phyloP scores from a whole-genome alignment of 2,329 filamentous ascomycete species.

The Pyrenochaeta sp. region DNA sequence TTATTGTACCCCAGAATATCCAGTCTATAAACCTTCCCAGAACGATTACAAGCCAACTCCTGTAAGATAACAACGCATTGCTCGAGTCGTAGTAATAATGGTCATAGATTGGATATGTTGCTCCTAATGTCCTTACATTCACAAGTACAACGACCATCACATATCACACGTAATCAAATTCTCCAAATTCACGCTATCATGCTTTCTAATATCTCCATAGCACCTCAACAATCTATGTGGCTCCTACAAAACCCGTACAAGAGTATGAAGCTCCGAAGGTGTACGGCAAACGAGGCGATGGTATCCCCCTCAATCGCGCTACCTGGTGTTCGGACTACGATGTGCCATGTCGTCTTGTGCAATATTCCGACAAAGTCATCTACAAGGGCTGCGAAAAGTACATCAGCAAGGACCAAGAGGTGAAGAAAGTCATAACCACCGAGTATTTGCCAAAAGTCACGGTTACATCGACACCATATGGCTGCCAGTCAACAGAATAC shows the following conservation, averaged over 20 bases:
- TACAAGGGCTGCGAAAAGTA: conserved; percentile 19
- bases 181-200: neutral
- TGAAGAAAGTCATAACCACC: neutral
- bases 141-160: conserved; percentile 6
- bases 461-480: too few relatives aligned
- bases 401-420: neutral
- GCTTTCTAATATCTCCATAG: neutral
- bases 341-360: conserved; percentile 20
- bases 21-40: too few relatives aligned
- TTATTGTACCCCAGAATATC: neutral
- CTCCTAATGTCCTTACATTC: neutral
- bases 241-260: neutral
- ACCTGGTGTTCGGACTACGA: conserved; percentile 16
- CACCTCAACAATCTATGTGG: conserved; percentile 5
- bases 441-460: conserved; percentile 9
- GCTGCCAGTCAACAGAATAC: too few relatives aligned
- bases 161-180: conserved; percentile 2
- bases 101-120: too few relatives aligned
- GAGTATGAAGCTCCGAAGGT: neutral
- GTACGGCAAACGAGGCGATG: neutral
- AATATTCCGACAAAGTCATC: conserved; percentile 13
- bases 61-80: too few relatives aligned
- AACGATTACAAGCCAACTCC: too few relatives aligned
- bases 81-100: too few relatives aligned
- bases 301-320: conserved; percentile 3